A percentile compares a stretch with the other conserved stretches of the same genome.
Evolutionary conservation across 306 rosid genomes (phyloP).

Genomic region (Sesbania bispinosa): DNA sequence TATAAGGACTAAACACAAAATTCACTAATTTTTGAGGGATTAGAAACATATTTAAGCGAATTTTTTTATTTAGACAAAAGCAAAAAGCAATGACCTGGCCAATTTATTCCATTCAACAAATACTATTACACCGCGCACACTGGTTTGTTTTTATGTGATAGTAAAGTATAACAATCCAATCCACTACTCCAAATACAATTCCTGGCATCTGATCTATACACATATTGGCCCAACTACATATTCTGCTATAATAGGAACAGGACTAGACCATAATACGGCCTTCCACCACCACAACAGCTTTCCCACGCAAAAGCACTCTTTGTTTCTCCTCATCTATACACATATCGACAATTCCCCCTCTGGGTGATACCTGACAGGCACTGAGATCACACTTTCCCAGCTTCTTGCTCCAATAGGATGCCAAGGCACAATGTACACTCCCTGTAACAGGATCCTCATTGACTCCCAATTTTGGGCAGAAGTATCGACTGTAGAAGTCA

Average conservation of each 20-base stretch:
- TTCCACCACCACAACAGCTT: conserved; percentile 58
- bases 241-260: background rate
- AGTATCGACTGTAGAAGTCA: conserved; percentile 51
- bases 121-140: too few species aligned
- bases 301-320: conserved; percentile 59
- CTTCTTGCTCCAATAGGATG: conserved; percentile 66
- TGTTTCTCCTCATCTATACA: conserved; percentile 54
- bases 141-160: too few species aligned
- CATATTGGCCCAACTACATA: too few species aligned
- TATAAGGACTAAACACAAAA: too few species aligned
- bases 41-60: too few species aligned
- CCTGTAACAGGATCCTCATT: conserved; percentile 73
- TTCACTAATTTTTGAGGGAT: too few species aligned
- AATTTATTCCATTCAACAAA: too few species aligned
- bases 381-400: conserved; percentile 60
- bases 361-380: conserved; percentile 63
- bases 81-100: too few species aligned
- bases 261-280: conserved; percentile 46
- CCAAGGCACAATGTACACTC: conserved; percentile 69
- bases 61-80: too few species aligned
- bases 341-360: conserved; percentile 57
- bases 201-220: too few species aligned
- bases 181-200: too few species aligned
- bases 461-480: conserved; percentile 48
- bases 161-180: too few species aligned